Conservation (phyloP, 371 early-diverging fungal genomes). For the Mortierella sp. region DNA sequence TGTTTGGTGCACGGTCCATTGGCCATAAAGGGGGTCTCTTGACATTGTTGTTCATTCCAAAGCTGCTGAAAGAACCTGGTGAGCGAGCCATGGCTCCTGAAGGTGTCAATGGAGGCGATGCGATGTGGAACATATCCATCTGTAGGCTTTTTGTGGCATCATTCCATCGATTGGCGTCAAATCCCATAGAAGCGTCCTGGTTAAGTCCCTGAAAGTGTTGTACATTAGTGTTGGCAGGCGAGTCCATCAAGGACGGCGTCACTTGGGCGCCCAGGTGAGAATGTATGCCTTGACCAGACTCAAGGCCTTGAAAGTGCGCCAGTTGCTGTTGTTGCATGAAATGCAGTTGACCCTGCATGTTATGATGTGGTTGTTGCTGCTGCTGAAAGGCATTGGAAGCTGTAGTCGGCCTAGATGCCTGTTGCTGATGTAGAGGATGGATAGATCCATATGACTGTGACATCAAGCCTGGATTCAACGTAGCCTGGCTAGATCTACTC, state of each 20-base stretch:
- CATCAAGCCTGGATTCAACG: conserved; percentile 17
- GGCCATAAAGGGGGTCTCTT: conserved; percentile 51
- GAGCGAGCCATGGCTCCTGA: conserved; percentile 45
- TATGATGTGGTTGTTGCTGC: conserved; percentile 15
- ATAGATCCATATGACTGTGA: conserved; percentile 29
- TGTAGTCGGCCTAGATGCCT: conserved; percentile 16
- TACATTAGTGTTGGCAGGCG: conserved; percentile 10
- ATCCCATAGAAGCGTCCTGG: conserved; percentile 33
- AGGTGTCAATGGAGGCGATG: conserved; percentile 45
- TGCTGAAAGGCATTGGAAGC: conserved; percentile 10
- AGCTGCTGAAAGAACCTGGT: conserved; percentile 27
- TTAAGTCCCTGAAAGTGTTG: conserved; percentile 21
- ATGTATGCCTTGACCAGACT: conserved; percentile 27
- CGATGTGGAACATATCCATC: conserved; percentile 43
- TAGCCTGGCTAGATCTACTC: conserved; percentile 22
- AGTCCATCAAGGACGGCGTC: conserved; percentile 13
- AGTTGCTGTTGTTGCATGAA: conserved; percentile 37
- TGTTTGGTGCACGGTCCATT: conserved; percentile 36
- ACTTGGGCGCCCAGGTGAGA: conserved; percentile 29
- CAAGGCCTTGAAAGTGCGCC: conserved; percentile 33
- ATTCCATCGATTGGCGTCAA: conserved; percentile 33
- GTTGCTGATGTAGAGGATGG: conserved; percentile 42
- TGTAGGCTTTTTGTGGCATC: conserved; percentile 18
- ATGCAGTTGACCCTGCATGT: conserved; percentile 17
- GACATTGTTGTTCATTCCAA: conserved; percentile 29